Evolutionary conservation across 345 rosid genomes (phyloP).

Genomic region (Aquilaria yunnanensis): DNA sequence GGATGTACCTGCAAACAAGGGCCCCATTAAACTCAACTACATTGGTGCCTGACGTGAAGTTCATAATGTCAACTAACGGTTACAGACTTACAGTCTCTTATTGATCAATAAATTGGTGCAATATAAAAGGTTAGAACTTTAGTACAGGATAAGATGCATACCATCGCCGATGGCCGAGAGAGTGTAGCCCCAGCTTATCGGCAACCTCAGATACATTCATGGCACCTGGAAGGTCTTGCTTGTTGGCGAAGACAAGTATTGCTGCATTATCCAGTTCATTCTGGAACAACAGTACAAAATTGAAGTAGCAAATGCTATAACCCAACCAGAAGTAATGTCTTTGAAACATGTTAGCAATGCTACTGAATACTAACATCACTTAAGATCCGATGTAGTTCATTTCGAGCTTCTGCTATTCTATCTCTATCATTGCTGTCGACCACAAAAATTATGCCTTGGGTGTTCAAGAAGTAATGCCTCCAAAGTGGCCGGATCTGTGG

Average conservation of each 20-base stretch:
- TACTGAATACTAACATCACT: conserved; percentile 33
- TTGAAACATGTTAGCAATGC: not conserved
- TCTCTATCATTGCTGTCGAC: conserved; percentile 59
- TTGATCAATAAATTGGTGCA: too few species aligned
- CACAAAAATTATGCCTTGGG: conserved; percentile 63
- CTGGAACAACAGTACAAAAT: conserved; percentile 25
- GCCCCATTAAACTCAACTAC: conserved; percentile 7
- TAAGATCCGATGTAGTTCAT: conserved; percentile 61
- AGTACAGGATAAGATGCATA: conserved; percentile 2
- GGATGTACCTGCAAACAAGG: conserved; percentile 40
- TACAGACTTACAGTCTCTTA: too few species aligned
- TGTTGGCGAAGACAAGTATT: conserved; percentile 61
- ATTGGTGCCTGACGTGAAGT: not conserved
- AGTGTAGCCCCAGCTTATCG: conserved; percentile 49
- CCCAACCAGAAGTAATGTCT: not conserved
- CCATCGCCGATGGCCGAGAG: conserved; percentile 49
- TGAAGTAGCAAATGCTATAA: too few species aligned
- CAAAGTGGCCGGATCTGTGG: conserved; percentile 66
- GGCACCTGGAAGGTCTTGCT: conserved; percentile 50
- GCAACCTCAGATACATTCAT: conserved; percentile 47
- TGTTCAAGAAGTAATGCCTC: conserved; percentile 63
- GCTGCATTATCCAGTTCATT: conserved; percentile 47
- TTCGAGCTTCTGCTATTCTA: conserved; percentile 64
- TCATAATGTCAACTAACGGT: too few species aligned
- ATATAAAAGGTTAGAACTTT: not conserved